Evolutionary conservation across 2,329 filamentous ascomycete species (phyloP), one percentile per base, ranked within the genome.

Genomic region (Fusarium circinatum): DNA sequence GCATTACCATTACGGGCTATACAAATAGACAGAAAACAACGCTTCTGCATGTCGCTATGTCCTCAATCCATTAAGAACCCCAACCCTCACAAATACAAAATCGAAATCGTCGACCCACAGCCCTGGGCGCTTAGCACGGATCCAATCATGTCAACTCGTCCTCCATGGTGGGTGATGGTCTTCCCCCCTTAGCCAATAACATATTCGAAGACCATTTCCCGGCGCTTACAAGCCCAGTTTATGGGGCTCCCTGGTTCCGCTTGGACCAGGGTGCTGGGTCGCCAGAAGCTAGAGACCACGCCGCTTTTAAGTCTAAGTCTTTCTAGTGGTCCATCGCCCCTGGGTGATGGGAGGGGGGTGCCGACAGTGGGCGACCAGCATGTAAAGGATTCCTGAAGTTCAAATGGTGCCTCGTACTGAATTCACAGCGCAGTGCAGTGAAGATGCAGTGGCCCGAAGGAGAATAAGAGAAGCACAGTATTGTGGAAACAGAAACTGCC

Each of bases 211-310:
- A 57, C 72, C 44, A 58, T 67, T 72, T 68, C 75, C 75, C 76
- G 81, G 81, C 81, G 81, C 81, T 83, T 83, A 82, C 63, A 71
- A 67, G 59, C 36, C 67, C 57, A 65, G 63, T 67, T 65, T 56
- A 65, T 67, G 70, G 70, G 51, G 41, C 60, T 38, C 18, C 36
- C 59, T 47, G 36, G 56, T 68, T 55, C 63, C 60, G 63, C 64
- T 56, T 65, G 56, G 75, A 75, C 79, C 75, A 67, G 79, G 79
- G 76, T 78, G 63, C 75, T 75, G 75, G 77, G 75, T 76, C 71
- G 67, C 58, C 68, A 62, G 49, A 71, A 49, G 69, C 51, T 64
- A 62, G 59, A 68, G 55, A 61, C 32, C 55, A 64, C 61, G 76
- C 76, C 66, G 76, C 76, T 78, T 78, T 78, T 73, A 75, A 68